A percentile compares a stretch with the other conserved stretches of the same genome.
Conservation (phyloP, 2,329 filamentous ascomycete species). For the Trichoderma gracile region DNA sequence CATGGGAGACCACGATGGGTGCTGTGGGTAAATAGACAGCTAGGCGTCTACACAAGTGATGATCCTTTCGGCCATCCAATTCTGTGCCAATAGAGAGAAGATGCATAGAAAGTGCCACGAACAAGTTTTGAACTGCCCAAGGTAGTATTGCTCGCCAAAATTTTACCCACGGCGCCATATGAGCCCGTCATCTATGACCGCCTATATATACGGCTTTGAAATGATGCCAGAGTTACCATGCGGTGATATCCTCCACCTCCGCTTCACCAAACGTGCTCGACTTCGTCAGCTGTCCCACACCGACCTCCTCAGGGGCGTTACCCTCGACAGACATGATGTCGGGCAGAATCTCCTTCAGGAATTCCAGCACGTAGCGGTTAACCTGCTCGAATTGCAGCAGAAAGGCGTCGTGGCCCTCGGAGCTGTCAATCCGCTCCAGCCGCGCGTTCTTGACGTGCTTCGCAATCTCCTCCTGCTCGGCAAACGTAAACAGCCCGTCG, state of each 20-base stretch:
- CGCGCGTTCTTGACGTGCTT: slow-evolving; percentile 74
- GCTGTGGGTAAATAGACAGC: no score
- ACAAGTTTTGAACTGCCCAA: neutral
- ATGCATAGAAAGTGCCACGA: no score
- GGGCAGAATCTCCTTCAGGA: slow-evolving; percentile 78
- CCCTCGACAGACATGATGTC: slow-evolving; percentile 78
- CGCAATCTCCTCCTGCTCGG: slow-evolving; percentile 91
- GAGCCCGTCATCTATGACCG: neutral
- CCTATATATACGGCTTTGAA: neutral
- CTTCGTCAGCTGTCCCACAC: slow-evolving; percentile 69
- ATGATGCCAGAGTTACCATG: slow-evolving; percentile 62
- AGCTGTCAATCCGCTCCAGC: slow-evolving; percentile 85
- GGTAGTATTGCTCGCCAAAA: neutral
- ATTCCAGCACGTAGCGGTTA: slow-evolving; percentile 80
- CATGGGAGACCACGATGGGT: no score
- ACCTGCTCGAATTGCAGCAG: slow-evolving; percentile 96
- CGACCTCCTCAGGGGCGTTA: slow-evolving; percentile 49
- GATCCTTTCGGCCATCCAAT: no score
- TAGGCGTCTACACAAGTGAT: no score
- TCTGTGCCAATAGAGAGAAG: no score
- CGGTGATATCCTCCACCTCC: slow-evolving; percentile 94
- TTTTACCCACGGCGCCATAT: neutral
- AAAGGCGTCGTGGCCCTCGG: slow-evolving; percentile 96
- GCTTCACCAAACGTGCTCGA: slow-evolving; percentile 93
- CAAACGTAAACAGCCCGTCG: slow-evolving; percentile 94